Conservation (phyloP, 495 filamentous ascomycete species). For the Lichenothelia convexa region DNA sequence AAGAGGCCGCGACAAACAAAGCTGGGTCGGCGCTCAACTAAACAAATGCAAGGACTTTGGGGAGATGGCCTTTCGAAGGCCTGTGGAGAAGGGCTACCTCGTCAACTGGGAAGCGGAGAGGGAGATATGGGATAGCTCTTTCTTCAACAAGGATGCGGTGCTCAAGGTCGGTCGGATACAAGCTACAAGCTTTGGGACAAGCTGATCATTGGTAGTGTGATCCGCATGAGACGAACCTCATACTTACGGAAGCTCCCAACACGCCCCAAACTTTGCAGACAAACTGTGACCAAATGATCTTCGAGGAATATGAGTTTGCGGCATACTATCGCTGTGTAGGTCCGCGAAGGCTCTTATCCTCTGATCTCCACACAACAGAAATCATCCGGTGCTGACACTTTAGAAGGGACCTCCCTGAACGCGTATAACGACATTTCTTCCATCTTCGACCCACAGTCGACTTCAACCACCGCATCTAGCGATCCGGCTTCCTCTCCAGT, state of each 20-base stretch:
- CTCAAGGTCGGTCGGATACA: conserved; percentile 18
- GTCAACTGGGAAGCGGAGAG: conserved; percentile 95
- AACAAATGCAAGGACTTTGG: conserved; percentile 72
- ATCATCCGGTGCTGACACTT: background rate
- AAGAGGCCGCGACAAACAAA: conserved; percentile 56
- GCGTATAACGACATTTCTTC: conserved; percentile 63
- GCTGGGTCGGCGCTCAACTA: conserved; percentile 67
- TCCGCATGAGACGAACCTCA: conserved; percentile 60
- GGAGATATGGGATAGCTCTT: conserved; percentile 86
- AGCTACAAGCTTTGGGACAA: background rate
- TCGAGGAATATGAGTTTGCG: conserved; percentile 94
- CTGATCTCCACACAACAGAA: conserved; percentile 1
- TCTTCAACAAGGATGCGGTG: conserved; percentile 57
- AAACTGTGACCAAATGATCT: conserved; percentile 89
- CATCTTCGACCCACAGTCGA: no score
- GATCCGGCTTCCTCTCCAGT: conserved; percentile 28
- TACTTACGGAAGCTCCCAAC: conserved; percentile 88
- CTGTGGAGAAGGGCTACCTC: conserved; percentile 86
- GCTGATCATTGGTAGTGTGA: conserved; percentile 32
- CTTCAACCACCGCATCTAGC: conserved; percentile 19
- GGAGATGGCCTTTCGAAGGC: conserved; percentile 69
- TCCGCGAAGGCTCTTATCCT: conserved; percentile 23
- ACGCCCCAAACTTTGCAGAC: conserved; percentile 59
- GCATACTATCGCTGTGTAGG: conserved; percentile 61
- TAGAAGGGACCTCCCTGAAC: conserved; percentile 50